Conservation (phyloP, 1,284 basidiomycete species). For the Fomitopsis pinicola region DNA sequence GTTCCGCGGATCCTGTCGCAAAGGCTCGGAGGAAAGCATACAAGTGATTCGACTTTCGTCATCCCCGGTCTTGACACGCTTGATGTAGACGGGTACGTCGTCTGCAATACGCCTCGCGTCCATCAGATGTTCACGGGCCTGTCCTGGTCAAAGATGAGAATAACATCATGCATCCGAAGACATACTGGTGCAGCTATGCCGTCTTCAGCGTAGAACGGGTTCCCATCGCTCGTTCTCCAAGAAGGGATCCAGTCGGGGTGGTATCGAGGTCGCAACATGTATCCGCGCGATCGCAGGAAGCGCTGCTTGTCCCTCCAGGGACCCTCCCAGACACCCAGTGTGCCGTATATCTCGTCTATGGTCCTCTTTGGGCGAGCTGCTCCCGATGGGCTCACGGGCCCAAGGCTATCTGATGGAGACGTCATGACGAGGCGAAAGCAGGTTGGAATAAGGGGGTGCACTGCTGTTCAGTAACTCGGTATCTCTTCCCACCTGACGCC, state of each 20-base stretch:
- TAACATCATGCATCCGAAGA: neutral
- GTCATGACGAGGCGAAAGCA: too few relatives aligned
- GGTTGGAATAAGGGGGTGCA: too few relatives aligned
- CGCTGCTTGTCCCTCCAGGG: constrained; percentile 3
- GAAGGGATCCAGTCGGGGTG: constrained; percentile 11
- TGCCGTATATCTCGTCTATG: too few relatives aligned
- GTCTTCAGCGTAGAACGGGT: constrained; percentile 9
- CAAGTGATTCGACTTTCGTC: constrained; percentile 20
- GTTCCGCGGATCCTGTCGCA: constrained; percentile 21
- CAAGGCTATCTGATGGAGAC: too few relatives aligned
- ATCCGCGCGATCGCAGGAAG: constrained; percentile 5
- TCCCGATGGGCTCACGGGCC: too few relatives aligned
- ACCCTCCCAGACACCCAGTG: neutral
- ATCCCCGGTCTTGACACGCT: constrained; percentile 12
- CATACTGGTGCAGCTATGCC: constrained; percentile 2
- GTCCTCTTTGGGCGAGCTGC: too few relatives aligned
- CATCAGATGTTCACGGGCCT: constrained; percentile 13
- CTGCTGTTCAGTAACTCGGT: too few relatives aligned
- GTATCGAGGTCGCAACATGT: constrained; percentile 8
- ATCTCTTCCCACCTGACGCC: too few relatives aligned
- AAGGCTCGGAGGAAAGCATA: constrained; percentile 10
- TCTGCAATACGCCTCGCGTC: constrained; percentile 26
- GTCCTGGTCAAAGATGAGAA: neutral
- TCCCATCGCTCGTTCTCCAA: constrained; percentile 9
- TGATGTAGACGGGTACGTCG: constrained; percentile 22